These are phyloP conservation scores for Colletotrichum sp. DNA, from an alignment of 2,329 filamentous ascomycete species.

Conservation along the genomic window DNA sequence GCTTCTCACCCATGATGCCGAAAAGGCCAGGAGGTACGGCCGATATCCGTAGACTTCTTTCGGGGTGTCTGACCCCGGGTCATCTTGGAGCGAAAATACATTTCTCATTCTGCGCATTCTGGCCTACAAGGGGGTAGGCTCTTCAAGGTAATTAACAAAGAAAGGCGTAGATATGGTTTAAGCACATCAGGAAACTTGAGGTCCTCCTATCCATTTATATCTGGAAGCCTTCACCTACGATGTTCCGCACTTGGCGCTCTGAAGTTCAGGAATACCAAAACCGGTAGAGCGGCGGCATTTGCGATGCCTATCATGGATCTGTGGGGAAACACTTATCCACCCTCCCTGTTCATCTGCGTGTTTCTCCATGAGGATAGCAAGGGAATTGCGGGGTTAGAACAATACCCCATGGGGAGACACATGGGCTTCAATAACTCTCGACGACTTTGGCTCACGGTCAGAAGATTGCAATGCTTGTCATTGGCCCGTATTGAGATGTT, in stretches of 20 bases:
- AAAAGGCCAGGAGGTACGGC: background rate
- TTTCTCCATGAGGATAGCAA: background rate
- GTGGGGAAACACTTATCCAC: background rate
- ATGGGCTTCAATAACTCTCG: background rate
- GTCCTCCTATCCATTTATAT: fast-evolving
- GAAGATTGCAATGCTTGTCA: fast-evolving
- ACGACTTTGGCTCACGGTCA: background rate
- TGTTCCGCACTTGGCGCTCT: fast-evolving
- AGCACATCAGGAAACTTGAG: background rate
- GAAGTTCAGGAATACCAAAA: background rate
- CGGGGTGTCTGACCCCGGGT: background rate
- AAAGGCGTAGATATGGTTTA: fast-evolving
- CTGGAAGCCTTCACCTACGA: background rate
- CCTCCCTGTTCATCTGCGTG: background rate
- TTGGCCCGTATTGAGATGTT: background rate
- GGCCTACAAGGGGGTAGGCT: background rate
- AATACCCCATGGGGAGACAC: background rate
- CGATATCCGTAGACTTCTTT: background rate
- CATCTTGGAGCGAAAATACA: background rate
- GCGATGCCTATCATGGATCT: background rate
- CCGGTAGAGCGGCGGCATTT: background rate
- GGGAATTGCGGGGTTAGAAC: background rate
- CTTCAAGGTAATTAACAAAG: no score
- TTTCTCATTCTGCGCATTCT: background rate
- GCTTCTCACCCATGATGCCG: background rate